Percentiles rank a stretch among this genome's conserved stretches.
Conservation (phyloP, 305 asterid genomes). For the Fraxinus sp. region DNA sequence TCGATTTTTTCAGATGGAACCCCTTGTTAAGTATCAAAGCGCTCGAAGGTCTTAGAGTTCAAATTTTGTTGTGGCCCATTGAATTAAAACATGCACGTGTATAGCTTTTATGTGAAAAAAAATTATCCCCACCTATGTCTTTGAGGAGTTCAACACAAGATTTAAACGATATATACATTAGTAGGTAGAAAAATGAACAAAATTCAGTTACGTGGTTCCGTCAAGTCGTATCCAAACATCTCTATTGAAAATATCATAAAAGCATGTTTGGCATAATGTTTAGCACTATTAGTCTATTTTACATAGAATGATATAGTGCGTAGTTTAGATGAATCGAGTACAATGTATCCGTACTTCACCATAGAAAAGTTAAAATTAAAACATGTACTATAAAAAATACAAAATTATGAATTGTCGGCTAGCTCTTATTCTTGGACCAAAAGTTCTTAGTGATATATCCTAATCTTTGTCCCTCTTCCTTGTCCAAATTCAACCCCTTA, state of each 20-base stretch:
- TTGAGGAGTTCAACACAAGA: background rate
- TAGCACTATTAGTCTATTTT: background rate
- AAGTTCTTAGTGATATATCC: background rate
- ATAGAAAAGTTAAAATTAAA: background rate
- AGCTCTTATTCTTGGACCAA: background rate
- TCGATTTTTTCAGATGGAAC: background rate
- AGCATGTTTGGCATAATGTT: background rate
- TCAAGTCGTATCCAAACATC: background rate
- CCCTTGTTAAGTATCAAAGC: background rate
- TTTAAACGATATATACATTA: background rate
- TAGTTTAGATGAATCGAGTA: background rate
- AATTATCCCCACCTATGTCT: background rate
- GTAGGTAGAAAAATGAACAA: background rate
- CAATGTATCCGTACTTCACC: background rate
- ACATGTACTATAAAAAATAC: background rate
- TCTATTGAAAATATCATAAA: background rate
- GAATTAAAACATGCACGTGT: background rate
- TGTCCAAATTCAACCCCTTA: background rate
- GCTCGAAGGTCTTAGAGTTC: background rate
- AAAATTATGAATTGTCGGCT: background rate
- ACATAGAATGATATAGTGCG: background rate
- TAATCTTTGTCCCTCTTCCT: background rate
- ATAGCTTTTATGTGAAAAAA: background rate
- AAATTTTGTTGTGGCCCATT: background rate
- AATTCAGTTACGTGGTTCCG: background rate